Evolutionary conservation across 306 rosid genomes (phyloP).

Genomic region (Parietaria judaica): DNA sequence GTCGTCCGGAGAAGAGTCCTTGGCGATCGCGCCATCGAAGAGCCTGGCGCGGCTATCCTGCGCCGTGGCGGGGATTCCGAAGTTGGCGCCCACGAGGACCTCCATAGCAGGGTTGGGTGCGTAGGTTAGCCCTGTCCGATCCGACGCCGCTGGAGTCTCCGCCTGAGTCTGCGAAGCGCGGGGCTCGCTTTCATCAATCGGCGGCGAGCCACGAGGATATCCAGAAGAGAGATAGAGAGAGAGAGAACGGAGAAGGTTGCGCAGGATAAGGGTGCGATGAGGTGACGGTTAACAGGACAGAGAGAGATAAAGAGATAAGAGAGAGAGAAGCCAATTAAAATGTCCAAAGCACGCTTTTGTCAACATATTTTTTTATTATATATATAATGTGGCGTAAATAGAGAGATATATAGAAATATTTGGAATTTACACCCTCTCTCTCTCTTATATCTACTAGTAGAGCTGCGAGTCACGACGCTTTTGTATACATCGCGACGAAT

Average conservation of each 20-base stretch:
- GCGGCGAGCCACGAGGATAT: not conserved
- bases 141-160: conserved; percentile 48
- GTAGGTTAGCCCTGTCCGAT: conserved; percentile 42
- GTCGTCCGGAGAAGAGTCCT: conserved; percentile 6
- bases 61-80: conserved; percentile 20
- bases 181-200: conserved; percentile 57
- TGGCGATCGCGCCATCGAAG: conserved; percentile 16
- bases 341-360: not conserved
- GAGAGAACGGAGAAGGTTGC: not conserved
- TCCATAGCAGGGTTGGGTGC: conserved; percentile 38
- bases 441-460: too few relatives aligned
- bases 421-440: too few relatives aligned
- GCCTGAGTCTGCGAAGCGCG: conserved; percentile 5
- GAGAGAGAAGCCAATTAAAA: not conserved
- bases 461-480: too few relatives aligned
- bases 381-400: too few relatives aligned
- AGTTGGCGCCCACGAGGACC: conserved; percentile 58
- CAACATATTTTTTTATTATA: not conserved
- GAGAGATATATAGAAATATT: too few relatives aligned
- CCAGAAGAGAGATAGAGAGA: not conserved
- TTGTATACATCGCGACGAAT: too few relatives aligned
- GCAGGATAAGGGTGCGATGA: conserved; percentile 14
- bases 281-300: not conserved
- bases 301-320: conserved; percentile 6
- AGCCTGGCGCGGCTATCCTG: conserved; percentile 11